Conservation (phyloP, 2,329 filamentous ascomycete genomes). For the Cercospora zeae-maydis region DNA sequence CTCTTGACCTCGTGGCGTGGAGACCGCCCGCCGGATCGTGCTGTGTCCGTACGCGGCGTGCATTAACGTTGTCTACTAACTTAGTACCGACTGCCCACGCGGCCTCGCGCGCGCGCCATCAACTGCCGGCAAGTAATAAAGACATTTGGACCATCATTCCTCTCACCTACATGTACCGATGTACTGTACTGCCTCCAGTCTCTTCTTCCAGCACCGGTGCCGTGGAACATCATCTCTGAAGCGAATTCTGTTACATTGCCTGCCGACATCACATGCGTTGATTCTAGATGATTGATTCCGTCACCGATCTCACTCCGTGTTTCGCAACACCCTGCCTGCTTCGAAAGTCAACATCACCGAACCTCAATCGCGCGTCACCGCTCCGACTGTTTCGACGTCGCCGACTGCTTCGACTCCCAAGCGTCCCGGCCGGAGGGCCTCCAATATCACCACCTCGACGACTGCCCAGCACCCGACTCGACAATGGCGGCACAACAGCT, state of each 20-base stretch:
- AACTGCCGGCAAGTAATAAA: not conserved
- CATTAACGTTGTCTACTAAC: not conserved
- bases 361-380: not conserved
- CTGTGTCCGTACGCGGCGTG: not conserved
- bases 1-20: not conserved
- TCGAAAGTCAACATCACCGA: not conserved
- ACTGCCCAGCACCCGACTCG: not conserved
- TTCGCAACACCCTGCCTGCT: not conserved
- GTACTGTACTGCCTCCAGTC: too few species aligned
- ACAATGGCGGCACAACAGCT: constrained; percentile 2
- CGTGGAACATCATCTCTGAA: too few species aligned
- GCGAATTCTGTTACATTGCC: not conserved
- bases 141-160: too few species aligned
- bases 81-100: too few species aligned
- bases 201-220: too few species aligned
- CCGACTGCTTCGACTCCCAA: not conserved
- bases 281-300: not conserved
- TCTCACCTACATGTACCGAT: too few species aligned
- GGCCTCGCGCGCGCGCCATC: too few species aligned
- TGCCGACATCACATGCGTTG: not conserved
- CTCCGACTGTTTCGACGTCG: not conserved
- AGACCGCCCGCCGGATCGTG: not conserved
- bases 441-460: constrained; percentile 4
- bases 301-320: not conserved
- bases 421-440: constrained; percentile 7